A percentile compares a stretch with the other conserved stretches of the same genome.
phyloP scores from a whole-genome alignment of 2,329 filamentous ascomycete genomes.

The Fusarium stilboides region DNA sequence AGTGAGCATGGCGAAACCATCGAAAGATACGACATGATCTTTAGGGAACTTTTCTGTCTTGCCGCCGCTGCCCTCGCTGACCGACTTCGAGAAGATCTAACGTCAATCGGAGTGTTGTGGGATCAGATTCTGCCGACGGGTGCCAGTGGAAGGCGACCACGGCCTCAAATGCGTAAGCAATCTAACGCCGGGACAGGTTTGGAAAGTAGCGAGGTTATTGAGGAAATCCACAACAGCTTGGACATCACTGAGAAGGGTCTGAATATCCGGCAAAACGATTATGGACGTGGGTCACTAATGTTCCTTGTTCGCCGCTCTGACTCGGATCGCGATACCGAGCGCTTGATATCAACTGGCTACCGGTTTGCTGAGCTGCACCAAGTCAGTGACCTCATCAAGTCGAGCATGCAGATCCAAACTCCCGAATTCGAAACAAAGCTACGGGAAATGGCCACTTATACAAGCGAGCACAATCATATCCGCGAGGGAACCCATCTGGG shows the following conservation, averaged over 20 bases:
- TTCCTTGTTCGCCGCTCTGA: conserved; percentile 80
- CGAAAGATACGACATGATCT: conserved; percentile 80
- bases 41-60: conserved; percentile 87
- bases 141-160: conserved; percentile 48
- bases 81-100: conserved; percentile 74
- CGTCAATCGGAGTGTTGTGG: conserved; percentile 78
- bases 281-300: conserved; percentile 83
- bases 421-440: conserved; percentile 74
- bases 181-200: conserved; percentile 24
- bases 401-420: conserved; percentile 80
- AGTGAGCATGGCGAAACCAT: conserved; percentile 71
- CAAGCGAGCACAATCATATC: conserved; percentile 62
- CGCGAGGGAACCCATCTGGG: conserved; percentile 70
- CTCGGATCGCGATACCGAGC: conserved; percentile 70
- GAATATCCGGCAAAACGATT: conserved; percentile 52
- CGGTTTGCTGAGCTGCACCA: conserved; percentile 81
- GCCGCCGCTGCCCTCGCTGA: conserved; percentile 82
- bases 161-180: conserved; percentile 35
- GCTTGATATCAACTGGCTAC: conserved; percentile 79
- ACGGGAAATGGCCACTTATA: conserved; percentile 74
- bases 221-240: conserved; percentile 48
- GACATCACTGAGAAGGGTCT: conserved; percentile 61
- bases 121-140: conserved; percentile 82
- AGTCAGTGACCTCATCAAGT: conserved; percentile 77
- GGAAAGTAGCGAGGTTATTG: conserved; percentile 25